Evolutionary conservation across 176 grass and related monocot genomes (phyloP).

Genomic region (Cenchrus americanus): DNA sequence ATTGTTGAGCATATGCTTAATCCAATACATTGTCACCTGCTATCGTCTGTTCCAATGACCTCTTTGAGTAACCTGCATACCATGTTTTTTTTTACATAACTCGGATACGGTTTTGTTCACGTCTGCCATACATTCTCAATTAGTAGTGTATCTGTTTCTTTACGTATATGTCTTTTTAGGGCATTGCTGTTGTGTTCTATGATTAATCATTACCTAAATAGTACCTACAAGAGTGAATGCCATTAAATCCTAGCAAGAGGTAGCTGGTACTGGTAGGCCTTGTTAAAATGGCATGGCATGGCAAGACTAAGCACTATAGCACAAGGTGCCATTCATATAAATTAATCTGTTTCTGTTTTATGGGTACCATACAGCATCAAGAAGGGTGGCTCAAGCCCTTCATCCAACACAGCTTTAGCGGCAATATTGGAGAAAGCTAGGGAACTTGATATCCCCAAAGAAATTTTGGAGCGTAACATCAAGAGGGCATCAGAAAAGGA

Average conservation of each 20-base stretch:
- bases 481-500: conserved; percentile 95
- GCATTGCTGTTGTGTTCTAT: not conserved
- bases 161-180: not conserved
- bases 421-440: conserved; percentile 88
- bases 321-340: not conserved
- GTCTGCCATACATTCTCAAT: not conserved
- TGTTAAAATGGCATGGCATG: conserved; percentile 37
- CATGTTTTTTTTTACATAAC: not conserved
- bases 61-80: not conserved
- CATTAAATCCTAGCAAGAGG: not conserved
- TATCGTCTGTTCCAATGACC: not conserved
- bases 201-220: not conserved
- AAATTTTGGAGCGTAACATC: conserved; percentile 96
- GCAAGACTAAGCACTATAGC: not conserved
- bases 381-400: conserved; percentile 81
- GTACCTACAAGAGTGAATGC: not conserved
- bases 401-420: conserved; percentile 79
- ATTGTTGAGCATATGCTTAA: not conserved
- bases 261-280: not conserved
- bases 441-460: conserved; percentile 86
- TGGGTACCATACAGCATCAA: conserved; percentile 67
- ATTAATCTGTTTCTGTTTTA: not conserved
- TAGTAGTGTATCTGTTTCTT: not conserved
- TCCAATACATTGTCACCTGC: not conserved
- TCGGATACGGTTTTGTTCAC: not conserved